These are phyloP conservation scores for Talaromyces thailandensis DNA, from an alignment of 495 filamentous ascomycete genomes.

Conservation along the genomic window DNA sequence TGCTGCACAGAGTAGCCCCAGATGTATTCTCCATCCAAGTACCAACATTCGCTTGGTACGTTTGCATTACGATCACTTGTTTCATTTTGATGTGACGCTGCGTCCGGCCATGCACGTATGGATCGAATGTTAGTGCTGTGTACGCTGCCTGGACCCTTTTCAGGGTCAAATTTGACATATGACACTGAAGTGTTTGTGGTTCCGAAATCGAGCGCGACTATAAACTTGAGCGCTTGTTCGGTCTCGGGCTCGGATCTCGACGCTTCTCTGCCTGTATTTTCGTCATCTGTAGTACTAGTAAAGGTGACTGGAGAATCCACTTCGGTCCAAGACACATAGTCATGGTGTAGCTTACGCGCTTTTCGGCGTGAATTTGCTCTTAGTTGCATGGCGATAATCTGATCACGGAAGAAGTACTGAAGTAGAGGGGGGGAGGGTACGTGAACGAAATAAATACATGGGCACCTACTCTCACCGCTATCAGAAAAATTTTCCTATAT, in stretches of 20 bases:
- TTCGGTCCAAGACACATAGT: background rate
- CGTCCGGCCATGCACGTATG: background rate
- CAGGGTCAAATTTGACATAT: background rate
- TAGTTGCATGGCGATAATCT: background rate
- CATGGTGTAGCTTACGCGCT: background rate
- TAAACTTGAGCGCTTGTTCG: background rate
- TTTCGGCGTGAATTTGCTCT: background rate
- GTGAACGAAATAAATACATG: background rate
- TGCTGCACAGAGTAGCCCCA: background rate
- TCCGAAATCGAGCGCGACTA: background rate
- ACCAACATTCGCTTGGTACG: slow-evolving; percentile 5
- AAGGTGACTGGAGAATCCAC: background rate
- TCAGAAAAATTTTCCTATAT: background rate
- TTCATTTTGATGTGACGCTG: background rate
- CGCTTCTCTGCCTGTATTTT: background rate
- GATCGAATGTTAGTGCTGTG: background rate
- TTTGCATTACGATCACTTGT: background rate
- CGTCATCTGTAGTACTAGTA: background rate
- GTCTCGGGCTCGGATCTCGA: background rate
- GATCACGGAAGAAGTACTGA: background rate
- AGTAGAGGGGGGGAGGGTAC: background rate
- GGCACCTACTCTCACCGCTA: background rate
- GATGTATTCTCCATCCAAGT: background rate
- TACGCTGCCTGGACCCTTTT: background rate
- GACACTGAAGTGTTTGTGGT: background rate